These are phyloP conservation scores for Cardiospermum halicacabum DNA, from an alignment of 345 rosid genomes.

Conservation along the genomic window DNA sequence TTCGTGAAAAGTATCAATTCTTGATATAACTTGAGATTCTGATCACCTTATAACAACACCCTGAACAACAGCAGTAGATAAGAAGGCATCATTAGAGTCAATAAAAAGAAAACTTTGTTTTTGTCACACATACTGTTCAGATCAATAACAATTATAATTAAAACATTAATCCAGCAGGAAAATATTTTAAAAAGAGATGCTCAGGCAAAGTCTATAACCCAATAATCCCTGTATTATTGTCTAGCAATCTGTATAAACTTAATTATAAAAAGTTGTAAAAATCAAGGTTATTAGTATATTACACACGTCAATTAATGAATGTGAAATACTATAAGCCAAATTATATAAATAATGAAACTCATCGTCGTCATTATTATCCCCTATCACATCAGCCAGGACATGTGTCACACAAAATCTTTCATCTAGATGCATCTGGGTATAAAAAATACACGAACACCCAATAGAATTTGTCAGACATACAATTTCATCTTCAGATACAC, in stretches of 20 bases:
- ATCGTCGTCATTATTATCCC: background rate
- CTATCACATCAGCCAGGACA: background rate
- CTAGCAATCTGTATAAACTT: background rate
- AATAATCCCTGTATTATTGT: background rate
- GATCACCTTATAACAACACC: conserved; percentile 14
- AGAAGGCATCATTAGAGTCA: background rate
- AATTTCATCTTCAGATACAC: background rate
- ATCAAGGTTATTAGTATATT: background rate
- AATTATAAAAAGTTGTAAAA: background rate
- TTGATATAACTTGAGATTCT: background rate
- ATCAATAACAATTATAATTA: background rate
- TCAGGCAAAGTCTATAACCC: background rate
- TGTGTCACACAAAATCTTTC: conserved; percentile 11
- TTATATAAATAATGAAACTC: background rate
- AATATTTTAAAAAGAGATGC: background rate
- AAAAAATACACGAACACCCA: background rate
- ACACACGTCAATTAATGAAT: background rate
- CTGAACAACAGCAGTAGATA: background rate
- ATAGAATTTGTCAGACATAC: conserved; percentile 15
- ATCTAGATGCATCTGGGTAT: conserved; percentile 15
- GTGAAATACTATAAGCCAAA: background rate
- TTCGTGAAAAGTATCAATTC: conserved; percentile 6
- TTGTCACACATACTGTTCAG: background rate
- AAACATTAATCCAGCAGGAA: background rate
- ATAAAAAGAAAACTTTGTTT: conserved; percentile 5